phyloP scores from a whole-genome alignment of 768 basidiomycete species.

The Neoboletus brunneissimus region DNA sequence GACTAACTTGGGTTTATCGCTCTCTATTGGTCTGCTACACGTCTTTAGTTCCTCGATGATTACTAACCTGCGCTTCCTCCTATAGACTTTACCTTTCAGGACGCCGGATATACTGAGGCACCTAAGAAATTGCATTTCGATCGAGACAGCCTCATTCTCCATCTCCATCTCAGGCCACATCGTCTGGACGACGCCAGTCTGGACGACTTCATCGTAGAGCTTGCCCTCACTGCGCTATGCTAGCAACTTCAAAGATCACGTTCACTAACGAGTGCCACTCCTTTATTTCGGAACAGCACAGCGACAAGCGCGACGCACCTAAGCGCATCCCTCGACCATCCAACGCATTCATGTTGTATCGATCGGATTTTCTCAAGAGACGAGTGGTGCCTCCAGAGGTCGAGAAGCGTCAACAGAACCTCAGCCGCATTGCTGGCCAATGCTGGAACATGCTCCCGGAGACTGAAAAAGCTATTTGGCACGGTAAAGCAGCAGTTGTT shows the following conservation, averaged over 20 bases:
- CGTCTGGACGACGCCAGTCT: neutral
- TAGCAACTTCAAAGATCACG: slow-evolving; percentile 2
- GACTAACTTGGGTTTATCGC: neutral
- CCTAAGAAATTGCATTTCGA: neutral
- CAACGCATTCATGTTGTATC: slow-evolving; percentile 59
- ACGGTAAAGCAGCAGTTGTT: slow-evolving; percentile 27
- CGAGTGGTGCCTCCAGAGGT: slow-evolving; percentile 40
- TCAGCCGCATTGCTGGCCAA: slow-evolving; percentile 50
- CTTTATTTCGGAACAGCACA: neutral
- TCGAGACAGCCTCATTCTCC: neutral
- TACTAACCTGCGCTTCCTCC: neutral
- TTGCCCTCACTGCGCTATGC: neutral
- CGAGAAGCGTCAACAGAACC: slow-evolving; percentile 53
- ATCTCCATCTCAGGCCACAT: neutral
- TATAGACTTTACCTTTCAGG: slow-evolving; percentile 3
- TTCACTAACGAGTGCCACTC: slow-evolving; percentile 3
- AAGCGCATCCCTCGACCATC: slow-evolving; percentile 46
- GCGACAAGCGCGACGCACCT: slow-evolving; percentile 1
- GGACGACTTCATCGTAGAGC: neutral
- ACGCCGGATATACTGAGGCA: neutral
- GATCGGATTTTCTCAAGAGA: slow-evolving; percentile 48
- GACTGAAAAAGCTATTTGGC: slow-evolving; percentile 37
- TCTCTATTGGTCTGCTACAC: slow-evolving; percentile 7
- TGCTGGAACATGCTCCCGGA: slow-evolving; percentile 47
- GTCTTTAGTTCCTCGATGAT: neutral